Evolutionary conservation across 768 basidiomycete species (phyloP).

Genomic region (Tylopilus vinaceipallidus): DNA sequence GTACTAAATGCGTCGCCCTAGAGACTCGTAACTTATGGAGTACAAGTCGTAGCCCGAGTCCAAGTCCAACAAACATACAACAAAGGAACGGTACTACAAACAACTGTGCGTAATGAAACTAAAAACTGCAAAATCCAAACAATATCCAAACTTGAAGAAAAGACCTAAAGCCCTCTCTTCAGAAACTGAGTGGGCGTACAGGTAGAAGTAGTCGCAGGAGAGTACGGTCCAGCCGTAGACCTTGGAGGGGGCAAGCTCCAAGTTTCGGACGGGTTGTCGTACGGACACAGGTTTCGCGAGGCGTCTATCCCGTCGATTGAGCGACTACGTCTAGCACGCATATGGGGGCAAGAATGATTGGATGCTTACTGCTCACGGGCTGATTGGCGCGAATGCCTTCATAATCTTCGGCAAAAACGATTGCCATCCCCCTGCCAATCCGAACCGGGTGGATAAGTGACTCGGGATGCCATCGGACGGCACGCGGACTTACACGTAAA

Average conservation of each 20-base stretch:
- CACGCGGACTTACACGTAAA: conserved; percentile 18
- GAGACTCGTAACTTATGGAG: too few relatives aligned
- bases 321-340: background rate
- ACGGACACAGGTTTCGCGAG: conserved; percentile 7
- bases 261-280: conserved; percentile 9
- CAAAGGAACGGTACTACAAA: background rate
- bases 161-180: background rate
- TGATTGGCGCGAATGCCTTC: background rate
- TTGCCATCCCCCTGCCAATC: conserved; percentile 10
- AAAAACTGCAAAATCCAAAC: background rate
- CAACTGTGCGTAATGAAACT: background rate
- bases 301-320: conserved; percentile 3
- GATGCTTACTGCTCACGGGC: background rate
- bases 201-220: background rate
- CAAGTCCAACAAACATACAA: background rate
- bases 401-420: conserved; percentile 14
- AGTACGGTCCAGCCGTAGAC: conserved; percentile 5
- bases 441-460: background rate
- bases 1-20: too few relatives aligned
- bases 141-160: too few relatives aligned
- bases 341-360: background rate
- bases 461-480: too few relatives aligned
- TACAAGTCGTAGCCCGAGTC: too few relatives aligned
- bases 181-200: conserved; percentile 4
- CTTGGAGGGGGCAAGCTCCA: conserved; percentile 6